Base-by-base conservation (phyloP, 495 filamentous ascomycete species). In the Trichoderma asperelloides region DNA sequence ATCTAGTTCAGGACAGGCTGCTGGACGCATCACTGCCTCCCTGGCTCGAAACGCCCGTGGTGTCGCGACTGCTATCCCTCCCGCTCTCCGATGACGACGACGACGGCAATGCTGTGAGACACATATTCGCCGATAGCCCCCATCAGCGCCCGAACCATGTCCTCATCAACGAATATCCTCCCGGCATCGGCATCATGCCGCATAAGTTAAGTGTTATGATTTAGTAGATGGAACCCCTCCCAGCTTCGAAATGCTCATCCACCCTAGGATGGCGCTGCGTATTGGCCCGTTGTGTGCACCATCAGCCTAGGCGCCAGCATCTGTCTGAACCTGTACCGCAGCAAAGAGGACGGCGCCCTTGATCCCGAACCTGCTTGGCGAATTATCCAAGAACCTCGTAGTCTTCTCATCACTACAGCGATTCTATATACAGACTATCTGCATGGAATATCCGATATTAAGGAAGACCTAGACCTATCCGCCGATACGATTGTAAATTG, bases 101-200 rank as follows among this genome's bases (percentile, higher is more conserved):
- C 30, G 67, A 72, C 67, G 68, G 47, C 28, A 60, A 55, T 37
- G 60, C 65, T 15, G 72, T 74, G 51, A 65, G 70, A 23, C 71
- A 80, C 62, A 81, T 96, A 27, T 97, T 97, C 76, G 73, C 76
- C 3, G 72, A 82, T 23, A 85, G 91, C 28, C 91, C 93, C 30
- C 93, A 97, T 70, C 68, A 77, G 12, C 80, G 76, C 3, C 92
- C 94, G 39, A 98, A 98, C 69, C 95, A 98, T 79, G 90, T 95
- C 62, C 82, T 98, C 21, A 85, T 98, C 49, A 98, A 98, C 72
- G 93, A 97, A 76, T 98, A 98, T 76, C 77, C 76, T 1, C 87
- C 91, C 0, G 91, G 91, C 1, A 89, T 96, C 70, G 95, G 95
- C 8, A 98, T 98, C 68, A 94, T 97, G 90, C 87, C 93, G 65